Evolutionary conservation across 1,284 basidiomycete genomes (phyloP).

Genomic region (Sanghuangporus weigelae): DNA sequence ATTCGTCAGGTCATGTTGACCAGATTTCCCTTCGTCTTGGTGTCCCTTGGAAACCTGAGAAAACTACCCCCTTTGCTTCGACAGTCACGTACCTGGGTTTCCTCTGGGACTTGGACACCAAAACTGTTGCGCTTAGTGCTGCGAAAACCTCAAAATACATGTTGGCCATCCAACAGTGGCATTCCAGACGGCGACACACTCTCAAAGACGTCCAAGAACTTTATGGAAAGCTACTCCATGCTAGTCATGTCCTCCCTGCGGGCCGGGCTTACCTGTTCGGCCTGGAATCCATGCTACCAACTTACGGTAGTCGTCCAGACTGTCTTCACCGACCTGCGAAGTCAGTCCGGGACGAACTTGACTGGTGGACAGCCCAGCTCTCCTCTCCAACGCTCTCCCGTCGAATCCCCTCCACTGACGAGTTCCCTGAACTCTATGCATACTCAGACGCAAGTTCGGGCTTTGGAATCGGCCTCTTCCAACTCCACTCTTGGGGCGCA

Average conservation of each 20-base stretch:
- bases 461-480: slow-evolving; percentile 21
- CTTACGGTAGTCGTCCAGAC: neutral
- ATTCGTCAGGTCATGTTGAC: slow-evolving; percentile 2
- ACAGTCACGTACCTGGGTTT: neutral
- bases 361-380: neutral
- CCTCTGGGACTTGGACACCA: neutral
- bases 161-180: too few species aligned
- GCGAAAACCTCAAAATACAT: neutral
- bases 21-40: too few species aligned
- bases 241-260: neutral
- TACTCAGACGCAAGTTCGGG: slow-evolving; percentile 21
- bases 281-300: slow-evolving; percentile 1
- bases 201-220: neutral
- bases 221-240: slow-evolving; percentile 2
- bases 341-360: neutral
- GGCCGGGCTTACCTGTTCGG: neutral
- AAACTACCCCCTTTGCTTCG: too few species aligned
- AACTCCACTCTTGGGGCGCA: slow-evolving; percentile 15
- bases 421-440: slow-evolving; percentile 4
- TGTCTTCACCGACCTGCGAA: neutral
- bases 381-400: too few species aligned
- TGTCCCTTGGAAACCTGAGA: too few species aligned
- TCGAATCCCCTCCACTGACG: too few species aligned
- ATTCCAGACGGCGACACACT: too few species aligned
- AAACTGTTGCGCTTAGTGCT: neutral